Base-by-base conservation (phyloP, 768 basidiomycete species). In the Pilatotrama ljubarskyi region DNA sequence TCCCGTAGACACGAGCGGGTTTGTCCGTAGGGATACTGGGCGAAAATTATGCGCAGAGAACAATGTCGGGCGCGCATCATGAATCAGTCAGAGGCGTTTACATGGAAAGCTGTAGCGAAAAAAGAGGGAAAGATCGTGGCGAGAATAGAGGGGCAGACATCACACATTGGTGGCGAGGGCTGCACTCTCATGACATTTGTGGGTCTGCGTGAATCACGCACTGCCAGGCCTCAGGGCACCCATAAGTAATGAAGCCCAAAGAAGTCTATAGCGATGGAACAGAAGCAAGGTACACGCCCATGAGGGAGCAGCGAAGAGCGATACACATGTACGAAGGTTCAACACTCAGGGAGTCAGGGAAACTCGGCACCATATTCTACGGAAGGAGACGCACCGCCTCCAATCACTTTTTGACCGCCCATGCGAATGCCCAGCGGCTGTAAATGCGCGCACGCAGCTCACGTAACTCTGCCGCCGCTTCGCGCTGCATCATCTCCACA, bases 371-470 rank as follows among this genome's bases (percentile, higher is more conserved):
- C 44, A 22, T 13, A 25, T 25, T 46, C 44, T 14, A 25, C 15
- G 8, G 44, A 10, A 14, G 50, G 11, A 32, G 29, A 36, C 2
- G 44, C 20, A 0, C 24, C 35, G n/a, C 9, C 32, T 5, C 18
- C 32, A 13, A 20, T 55, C 25, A 55, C 41, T 64, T 66, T 41
- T 72, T 74, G 48, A 72, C 69, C 11, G 73, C 73, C 73, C 73
- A 74, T 13, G 73, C 70, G 52, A 72, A 74, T 40, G 61, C 64
- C 71, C 71, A 74, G 35, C 72, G 67, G 49, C 59, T 71, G 63
- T 72, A 70, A 25, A 72, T 42, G 32, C 55, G 69, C 6, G 66
- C 64, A 41, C 64, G 63, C 35, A 70, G 62, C 36, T 70, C 69
- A 25, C 51, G 64, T 36, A 74, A 48, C 58, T 74, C 73, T 11